Evolutionary conservation across 176 grass and related monocot species (phyloP), one percentile per base, ranked within the genome.

Genomic region (Tillandsia fasciculata): DNA sequence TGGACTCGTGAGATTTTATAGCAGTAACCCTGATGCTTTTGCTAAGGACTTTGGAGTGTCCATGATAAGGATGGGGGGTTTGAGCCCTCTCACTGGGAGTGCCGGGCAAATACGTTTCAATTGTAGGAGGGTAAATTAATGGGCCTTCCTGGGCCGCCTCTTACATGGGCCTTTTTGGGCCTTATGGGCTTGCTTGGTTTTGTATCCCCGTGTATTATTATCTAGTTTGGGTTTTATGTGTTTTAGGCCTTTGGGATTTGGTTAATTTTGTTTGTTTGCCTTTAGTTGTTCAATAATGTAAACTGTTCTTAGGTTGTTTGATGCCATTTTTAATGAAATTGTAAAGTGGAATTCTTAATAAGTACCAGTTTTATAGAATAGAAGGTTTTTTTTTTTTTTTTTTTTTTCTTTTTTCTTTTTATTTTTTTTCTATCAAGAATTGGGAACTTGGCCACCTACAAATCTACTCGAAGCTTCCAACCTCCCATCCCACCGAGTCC

Each of bases 1-100:
- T 65, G 78, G 5, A 10, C 70, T 87, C 3, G 91, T 96, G 10
- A 28, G 74, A 59, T 83, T 74, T 63, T 96, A 96, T 53, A 64
- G 23, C 17, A 72, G 79, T 18, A 87, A 79, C 76, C 84, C 77
- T 3, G 11, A 1, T 50, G 79, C 52, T 58, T 96, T 87, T 80
- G 76, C 48, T 74, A 81, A 78, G 9, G 84, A 87, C 76, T 91
- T 90, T 2, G 87, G 71, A 8, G 52, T 9, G 13, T 81, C 84
- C 14, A 96, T 90, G 87, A 76, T 85, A 1, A 96, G 81, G 77
- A 2, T 91, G 63, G 56, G 56, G n/a, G 10, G 4, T 61, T 9
- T 61, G 56, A 61, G 10, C 8, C 17, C 56, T n/a, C 56, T 61
- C 13, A 61, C 56, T n/a, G 56, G 56, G 56, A 61, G 15, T 61